A percentile compares a stretch with the other conserved stretches of the same genome.
These are phyloP conservation scores for Chlorociboria aeruginascens DNA, from an alignment of 495 filamentous ascomycete species.

Conservation along the genomic window DNA sequence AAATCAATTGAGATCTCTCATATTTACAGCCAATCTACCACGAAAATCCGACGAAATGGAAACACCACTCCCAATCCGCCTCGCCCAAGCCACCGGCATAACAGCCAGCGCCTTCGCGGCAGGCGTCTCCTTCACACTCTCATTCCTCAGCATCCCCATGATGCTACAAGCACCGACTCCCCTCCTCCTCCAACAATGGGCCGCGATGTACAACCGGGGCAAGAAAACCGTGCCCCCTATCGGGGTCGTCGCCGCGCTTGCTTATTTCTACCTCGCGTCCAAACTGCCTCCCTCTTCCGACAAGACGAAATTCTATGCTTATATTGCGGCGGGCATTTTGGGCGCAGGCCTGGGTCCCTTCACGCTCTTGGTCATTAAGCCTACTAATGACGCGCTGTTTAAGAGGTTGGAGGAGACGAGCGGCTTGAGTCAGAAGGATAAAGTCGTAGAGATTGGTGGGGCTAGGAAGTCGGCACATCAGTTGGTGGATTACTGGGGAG, in stretches of 20 bases:
- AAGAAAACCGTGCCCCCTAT: slow-evolving; percentile 23
- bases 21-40: background rate
- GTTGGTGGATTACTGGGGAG: slow-evolving; percentile 43
- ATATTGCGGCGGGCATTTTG: slow-evolving; percentile 30
- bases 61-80: slow-evolving; percentile 23
- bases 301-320: slow-evolving; percentile 12
- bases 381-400: slow-evolving; percentile 31
- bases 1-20: background rate
- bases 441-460: slow-evolving; percentile 23
- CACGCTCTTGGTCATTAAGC: slow-evolving; percentile 30
- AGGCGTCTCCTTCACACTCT: slow-evolving; percentile 31
- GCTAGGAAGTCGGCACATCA: slow-evolving; percentile 30
- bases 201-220: slow-evolving; percentile 23
- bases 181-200: slow-evolving; percentile 40
- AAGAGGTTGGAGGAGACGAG: slow-evolving; percentile 23
- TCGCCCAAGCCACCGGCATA: slow-evolving; percentile 34
- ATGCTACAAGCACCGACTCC: slow-evolving; percentile 39
- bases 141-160: slow-evolving; percentile 32
- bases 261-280: slow-evolving; percentile 36
- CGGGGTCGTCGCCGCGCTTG: slow-evolving; percentile 20
- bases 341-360: slow-evolving; percentile 36
- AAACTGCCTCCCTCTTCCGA: slow-evolving; percentile 7
- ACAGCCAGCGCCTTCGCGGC: slow-evolving; percentile 29
- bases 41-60: slow-evolving; percentile 1
- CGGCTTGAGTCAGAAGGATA: slow-evolving; percentile 14